Evolutionary conservation across 371 early-diverging fungal species (phyloP), one percentile per base, ranked within the genome.

Genomic region (Apophysomyces trapeziformis): DNA sequence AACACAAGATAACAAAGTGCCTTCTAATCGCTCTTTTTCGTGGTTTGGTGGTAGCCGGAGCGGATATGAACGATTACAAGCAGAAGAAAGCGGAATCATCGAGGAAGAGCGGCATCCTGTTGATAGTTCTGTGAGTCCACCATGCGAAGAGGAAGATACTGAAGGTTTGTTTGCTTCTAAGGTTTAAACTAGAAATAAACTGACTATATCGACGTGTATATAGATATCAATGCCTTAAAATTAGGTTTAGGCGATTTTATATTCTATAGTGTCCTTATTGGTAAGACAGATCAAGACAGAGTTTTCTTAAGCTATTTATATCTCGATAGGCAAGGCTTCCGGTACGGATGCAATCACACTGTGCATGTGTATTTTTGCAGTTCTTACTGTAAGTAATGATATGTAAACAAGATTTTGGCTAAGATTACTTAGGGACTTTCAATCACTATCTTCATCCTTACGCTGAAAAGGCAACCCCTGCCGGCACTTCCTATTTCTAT

Each of bases 231-330:
- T 35, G 65, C 66, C 35, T 65, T 71, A 38, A 71, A 71, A 50
- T 44, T 71, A 5, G 72, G 72, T 13, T 41, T 71, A 12, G 72
- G 65, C 5, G 72, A 68, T 57, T 71, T 71, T 46, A 71, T 71
- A 11, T 71, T 71, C 41, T 72, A 72, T 21, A 69, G 72, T 38
- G 66, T 66, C 1, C 58, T 72, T n/a, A 32, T 59, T 59, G 60
- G 60, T 14, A 72, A 62, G 44, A 63, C 66, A 21, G 57, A 16
- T 64, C 72, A 7, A 7, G n/a, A 13, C 2, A 35, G 26, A 14
- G 13, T 12, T 21, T 21, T 57, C 21, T 57, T 37, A 5, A 57
- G 14, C 11, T 57, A 5, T 6, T 11, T 35, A 18, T 13, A 18
- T 57, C 0, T 57, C 5, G 1, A 62, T 68, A 12, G 68, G 68